Conservation (phyloP, 2,329 filamentous ascomycete species). For the Beauveria varroae region DNA sequence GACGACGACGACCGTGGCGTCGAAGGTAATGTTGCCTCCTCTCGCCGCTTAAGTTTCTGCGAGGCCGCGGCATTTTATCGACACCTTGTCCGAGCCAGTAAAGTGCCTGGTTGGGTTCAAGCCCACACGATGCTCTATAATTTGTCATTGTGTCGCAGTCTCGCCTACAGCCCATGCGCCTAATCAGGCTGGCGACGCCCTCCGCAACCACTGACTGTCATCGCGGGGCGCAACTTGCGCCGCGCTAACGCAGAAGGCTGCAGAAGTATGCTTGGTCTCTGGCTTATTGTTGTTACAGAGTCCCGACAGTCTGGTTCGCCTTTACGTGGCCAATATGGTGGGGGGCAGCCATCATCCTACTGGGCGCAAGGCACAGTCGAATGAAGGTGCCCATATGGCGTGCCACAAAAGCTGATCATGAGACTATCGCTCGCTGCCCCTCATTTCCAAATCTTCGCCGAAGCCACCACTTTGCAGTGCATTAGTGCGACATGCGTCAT, state of each 20-base stretch:
- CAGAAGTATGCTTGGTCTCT: too few species aligned
- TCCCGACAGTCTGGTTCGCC: slow-evolving; percentile 6
- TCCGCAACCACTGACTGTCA: neutral
- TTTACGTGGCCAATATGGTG: neutral
- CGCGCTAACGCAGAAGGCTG: too few species aligned
- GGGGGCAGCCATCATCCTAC: neutral
- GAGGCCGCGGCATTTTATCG: too few species aligned
- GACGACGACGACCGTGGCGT: too few species aligned
- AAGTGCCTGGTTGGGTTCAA: neutral
- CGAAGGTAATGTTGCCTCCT: neutral
- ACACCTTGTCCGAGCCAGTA: neutral
- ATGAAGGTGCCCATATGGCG: neutral
- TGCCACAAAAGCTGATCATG: neutral
- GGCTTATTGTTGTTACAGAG: neutral
- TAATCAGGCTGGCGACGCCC: neutral
- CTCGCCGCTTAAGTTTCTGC: neutral
- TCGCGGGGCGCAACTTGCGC: neutral
- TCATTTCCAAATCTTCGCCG: neutral
- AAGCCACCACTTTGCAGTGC: neutral
- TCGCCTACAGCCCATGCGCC: neutral
- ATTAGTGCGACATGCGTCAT: neutral
- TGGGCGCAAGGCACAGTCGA: neutral
- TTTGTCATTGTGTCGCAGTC: neutral
- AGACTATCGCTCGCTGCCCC: neutral
- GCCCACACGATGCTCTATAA: neutral